Conservation (phyloP, 139 green algal genomes). For the Chlamydomonas schloesseri region DNA sequence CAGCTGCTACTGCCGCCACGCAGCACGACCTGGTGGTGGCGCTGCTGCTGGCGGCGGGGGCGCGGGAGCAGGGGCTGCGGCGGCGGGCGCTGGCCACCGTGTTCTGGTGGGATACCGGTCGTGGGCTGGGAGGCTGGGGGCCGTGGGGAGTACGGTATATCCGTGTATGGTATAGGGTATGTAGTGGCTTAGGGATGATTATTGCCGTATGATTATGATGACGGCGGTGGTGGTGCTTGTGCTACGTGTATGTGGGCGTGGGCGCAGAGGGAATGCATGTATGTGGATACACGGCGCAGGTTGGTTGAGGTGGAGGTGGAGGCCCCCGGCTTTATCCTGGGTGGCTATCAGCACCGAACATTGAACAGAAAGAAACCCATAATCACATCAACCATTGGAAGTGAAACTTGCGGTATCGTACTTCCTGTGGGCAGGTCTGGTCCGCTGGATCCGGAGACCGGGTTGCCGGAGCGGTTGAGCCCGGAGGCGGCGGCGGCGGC, state of each 20-base stretch:
- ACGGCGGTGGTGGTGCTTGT: background rate
- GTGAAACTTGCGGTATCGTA: too few relatives aligned
- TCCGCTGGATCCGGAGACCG: conserved; percentile 18
- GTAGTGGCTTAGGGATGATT: background rate
- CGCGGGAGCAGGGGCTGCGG: conserved; percentile 12
- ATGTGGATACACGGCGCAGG: too few relatives aligned
- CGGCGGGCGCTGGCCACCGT: background rate
- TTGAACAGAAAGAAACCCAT: too few relatives aligned
- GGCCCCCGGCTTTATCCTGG: too few relatives aligned
- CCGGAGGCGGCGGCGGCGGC: background rate
- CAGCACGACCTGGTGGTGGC: conserved; percentile 16
- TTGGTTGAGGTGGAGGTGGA: too few relatives aligned
- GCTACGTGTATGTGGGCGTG: background rate
- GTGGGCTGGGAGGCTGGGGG: too few relatives aligned
- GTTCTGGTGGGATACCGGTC: conserved; percentile 40
- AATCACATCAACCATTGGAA: too few relatives aligned
- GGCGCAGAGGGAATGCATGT: too few relatives aligned
- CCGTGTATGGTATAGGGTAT: background rate
- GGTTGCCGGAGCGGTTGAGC: background rate
- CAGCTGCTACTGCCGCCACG: background rate
- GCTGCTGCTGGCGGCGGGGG: conserved; percentile 28
- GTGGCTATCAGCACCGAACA: too few relatives aligned
- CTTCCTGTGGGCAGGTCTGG: conserved; percentile 33
- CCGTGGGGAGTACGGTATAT: too few relatives aligned
- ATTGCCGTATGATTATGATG: background rate